Evolutionary conservation across 257 asterid genomes (phyloP).

Genomic region (Osmanthus fragrans): DNA sequence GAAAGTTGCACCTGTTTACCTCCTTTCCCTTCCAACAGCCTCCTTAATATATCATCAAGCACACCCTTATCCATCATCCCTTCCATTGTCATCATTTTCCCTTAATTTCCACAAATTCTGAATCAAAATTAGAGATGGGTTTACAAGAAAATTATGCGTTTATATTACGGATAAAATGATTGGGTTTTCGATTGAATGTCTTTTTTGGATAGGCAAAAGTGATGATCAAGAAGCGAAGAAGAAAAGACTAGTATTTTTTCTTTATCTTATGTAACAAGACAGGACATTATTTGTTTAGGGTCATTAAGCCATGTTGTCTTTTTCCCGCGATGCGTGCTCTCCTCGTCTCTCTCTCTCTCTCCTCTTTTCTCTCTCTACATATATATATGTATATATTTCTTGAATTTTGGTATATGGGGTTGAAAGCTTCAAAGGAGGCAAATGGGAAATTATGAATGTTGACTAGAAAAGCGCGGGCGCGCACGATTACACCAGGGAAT

Average conservation of each 20-base stretch:
- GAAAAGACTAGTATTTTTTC: not conserved
- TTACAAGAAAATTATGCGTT: not conserved
- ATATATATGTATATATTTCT: not conserved
- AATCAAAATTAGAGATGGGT: not conserved
- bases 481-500: conserved; percentile 10
- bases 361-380: not conserved
- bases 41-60: conserved; percentile 75
- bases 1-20: conserved; percentile 93
- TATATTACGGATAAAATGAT: not conserved
- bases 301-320: conserved; percentile 18
- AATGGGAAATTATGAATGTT: conserved; percentile 18
- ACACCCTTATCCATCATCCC: conserved; percentile 78
- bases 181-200: not conserved
- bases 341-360: conserved; percentile 30
- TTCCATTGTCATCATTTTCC: conserved; percentile 79
- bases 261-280: not conserved
- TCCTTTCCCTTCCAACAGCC: conserved; percentile 79
- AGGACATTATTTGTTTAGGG: not conserved
- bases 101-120: not conserved
- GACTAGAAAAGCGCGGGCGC: conserved; percentile 35
- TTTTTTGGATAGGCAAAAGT: not conserved
- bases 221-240: conserved; percentile 13
- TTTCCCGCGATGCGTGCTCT: conserved; percentile 32
- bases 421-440: conserved; percentile 34
- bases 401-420: not conserved